Evolutionary conservation across 306 rosid genomes (phyloP).

Genomic region (Ammopiptanthus mongolicus): DNA sequence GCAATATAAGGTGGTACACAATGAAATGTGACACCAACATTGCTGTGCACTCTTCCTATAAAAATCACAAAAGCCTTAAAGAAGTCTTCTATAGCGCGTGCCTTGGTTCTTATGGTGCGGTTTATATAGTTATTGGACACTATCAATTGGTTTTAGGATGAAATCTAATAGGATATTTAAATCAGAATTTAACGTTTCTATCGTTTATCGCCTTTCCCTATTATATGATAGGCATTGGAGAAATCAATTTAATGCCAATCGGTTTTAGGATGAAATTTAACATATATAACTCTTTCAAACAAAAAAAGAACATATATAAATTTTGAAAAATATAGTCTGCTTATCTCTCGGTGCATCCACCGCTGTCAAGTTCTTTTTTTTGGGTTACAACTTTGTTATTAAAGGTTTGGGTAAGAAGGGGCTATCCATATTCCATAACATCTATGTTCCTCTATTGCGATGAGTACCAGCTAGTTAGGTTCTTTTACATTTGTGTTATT

Average conservation of each 20-base stretch:
- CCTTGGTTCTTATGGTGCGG: too few relatives aligned
- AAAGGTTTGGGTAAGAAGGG: background rate
- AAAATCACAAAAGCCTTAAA: background rate
- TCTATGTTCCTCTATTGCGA: background rate
- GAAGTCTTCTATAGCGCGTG: too few relatives aligned
- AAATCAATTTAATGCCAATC: too few relatives aligned
- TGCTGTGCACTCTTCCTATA: background rate
- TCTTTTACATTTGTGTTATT: background rate
- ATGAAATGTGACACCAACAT: background rate
- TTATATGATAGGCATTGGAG: too few relatives aligned
- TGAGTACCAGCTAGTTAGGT: background rate
- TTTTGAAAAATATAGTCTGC: background rate
- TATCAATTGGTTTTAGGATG: too few relatives aligned
- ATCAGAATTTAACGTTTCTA: too few relatives aligned
- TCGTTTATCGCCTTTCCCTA: too few relatives aligned
- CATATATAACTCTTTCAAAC: too few relatives aligned
- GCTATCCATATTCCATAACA: background rate
- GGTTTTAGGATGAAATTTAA: too few relatives aligned
- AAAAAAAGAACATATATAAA: too few relatives aligned
- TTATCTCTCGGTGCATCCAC: background rate
- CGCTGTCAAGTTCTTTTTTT: background rate
- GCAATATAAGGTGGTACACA: background rate
- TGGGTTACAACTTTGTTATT: background rate
- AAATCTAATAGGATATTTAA: too few relatives aligned
- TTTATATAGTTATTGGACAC: too few relatives aligned